These are phyloP conservation scores for Pythium grandisporangium DNA, from an alignment of 352 stramenopile species.

Conservation along the genomic window DNA sequence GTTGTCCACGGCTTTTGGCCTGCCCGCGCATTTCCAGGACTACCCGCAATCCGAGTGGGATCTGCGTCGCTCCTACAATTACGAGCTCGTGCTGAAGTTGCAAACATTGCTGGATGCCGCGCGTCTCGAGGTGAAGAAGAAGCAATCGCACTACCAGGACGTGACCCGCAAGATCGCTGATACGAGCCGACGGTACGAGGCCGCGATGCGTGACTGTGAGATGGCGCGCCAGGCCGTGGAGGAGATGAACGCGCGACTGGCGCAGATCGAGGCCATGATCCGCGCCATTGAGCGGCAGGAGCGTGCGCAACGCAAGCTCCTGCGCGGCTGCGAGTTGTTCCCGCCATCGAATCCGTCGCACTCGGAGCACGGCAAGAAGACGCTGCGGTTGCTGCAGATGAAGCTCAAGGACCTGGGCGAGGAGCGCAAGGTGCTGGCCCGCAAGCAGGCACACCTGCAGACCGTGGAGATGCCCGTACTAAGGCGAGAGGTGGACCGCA, in stretches of 20 bases:
- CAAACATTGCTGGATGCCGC: conserved; percentile 63
- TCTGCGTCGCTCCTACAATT: conserved; percentile 68
- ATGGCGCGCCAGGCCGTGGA: conserved; percentile 66
- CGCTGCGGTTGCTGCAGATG: conserved; percentile 58
- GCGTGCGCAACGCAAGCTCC: conserved; percentile 57
- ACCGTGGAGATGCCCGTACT: conserved; percentile 46
- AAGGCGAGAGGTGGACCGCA: conserved; percentile 37
- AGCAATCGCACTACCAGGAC: conserved; percentile 48
- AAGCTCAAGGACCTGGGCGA: conserved; percentile 59
- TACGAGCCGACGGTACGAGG: conserved; percentile 43
- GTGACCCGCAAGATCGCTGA: conserved; percentile 58
- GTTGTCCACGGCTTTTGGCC: conserved; percentile 37
- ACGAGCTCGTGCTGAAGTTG: conserved; percentile 67
- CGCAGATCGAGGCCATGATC: conserved; percentile 57
- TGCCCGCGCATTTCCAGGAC: conserved; percentile 68
- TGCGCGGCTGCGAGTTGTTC: conserved; percentile 57
- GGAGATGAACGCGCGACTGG: conserved; percentile 63
- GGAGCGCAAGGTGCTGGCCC: conserved; percentile 50
- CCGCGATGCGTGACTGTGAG: conserved; percentile 65
- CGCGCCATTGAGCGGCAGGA: conserved; percentile 62
- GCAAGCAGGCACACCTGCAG: conserved; percentile 56
- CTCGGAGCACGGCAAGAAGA: conserved; percentile 59
- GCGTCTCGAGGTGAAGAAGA: conserved; percentile 45
- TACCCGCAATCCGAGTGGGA: conserved; percentile 75
- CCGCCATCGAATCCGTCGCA: conserved; percentile 40